Percentiles rank a stretch among this genome's conserved stretches.
Conservation (phyloP, 805 yeast species). For the Saccharomycopsis schoenii region DNA sequence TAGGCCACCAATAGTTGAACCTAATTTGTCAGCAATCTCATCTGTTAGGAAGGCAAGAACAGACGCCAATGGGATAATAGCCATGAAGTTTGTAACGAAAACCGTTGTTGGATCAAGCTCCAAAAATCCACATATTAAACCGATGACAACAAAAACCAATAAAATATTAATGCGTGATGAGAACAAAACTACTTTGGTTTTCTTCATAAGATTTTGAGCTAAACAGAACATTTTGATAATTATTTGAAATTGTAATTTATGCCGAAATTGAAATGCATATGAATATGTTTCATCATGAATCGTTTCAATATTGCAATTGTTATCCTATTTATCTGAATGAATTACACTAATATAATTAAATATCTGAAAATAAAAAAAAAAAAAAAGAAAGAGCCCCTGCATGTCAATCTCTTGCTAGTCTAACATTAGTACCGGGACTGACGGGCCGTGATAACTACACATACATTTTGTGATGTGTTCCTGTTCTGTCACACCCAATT, state of each 20-base stretch:
- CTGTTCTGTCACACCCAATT: no score
- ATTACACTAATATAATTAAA: no score
- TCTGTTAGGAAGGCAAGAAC: conserved; percentile 89
- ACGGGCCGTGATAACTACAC: no score
- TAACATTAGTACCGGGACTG: neutral
- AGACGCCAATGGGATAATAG: conserved; percentile 91
- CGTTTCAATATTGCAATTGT: neutral
- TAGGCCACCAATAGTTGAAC: conserved; percentile 90
- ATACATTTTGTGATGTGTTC: no score
- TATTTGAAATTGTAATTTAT: no score
- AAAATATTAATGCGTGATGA: conserved; percentile 70
- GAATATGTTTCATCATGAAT: neutral
- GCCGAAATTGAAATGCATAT: neutral
- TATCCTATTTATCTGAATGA: neutral
- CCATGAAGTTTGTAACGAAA: conserved; percentile 73
- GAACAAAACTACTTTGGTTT: neutral
- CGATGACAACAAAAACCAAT: conserved; percentile 80
- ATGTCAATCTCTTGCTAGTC: neutral
- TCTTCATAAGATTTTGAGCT: neutral
- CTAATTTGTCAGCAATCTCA: conserved; percentile 77
- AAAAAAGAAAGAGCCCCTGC: neutral
- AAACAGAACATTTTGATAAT: neutral
- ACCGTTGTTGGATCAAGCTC: conserved; percentile 44
- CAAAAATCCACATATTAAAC: conserved; percentile 59
- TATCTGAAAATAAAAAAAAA: neutral